These are phyloP conservation scores for Colletotrichum graminicola DNA, from an alignment of 2,329 filamentous ascomycete genomes.

Conservation along the genomic window DNA sequence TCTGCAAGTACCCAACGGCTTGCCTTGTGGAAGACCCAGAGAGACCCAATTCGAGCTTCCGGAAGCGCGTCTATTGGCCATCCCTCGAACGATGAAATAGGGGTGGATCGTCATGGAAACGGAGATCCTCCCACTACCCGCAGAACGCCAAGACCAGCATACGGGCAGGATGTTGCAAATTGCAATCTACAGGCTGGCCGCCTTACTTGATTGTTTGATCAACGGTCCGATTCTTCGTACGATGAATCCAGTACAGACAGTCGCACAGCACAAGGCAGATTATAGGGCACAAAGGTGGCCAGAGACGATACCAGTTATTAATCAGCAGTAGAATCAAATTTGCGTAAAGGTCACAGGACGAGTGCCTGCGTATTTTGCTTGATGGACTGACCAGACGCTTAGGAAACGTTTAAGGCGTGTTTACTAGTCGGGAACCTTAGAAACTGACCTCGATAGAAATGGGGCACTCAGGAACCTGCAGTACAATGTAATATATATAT, in stretches of 20 bases:
- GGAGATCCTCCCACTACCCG: slow-evolving; percentile 31
- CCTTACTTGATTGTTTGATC: not conserved
- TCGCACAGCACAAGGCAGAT: too few species aligned
- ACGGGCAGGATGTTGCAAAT: not conserved
- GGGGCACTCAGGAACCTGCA: not conserved
- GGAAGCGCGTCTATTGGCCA: slow-evolving; percentile 2
- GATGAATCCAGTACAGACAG: too few species aligned
- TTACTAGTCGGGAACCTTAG: not conserved
- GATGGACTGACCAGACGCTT: too few species aligned
- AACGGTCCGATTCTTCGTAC: not conserved
- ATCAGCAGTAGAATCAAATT: not conserved
- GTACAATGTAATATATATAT: not conserved
- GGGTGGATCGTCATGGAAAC: slow-evolving; percentile 34
- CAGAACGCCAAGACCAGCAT: slow-evolving; percentile 12
- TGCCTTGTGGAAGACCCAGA: not conserved
- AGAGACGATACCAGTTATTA: not conserved
- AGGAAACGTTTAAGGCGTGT: not conserved
- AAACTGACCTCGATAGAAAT: not conserved
- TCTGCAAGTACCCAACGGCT: slow-evolving; percentile 22
- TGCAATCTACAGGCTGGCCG: not conserved
- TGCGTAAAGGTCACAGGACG: too few species aligned
- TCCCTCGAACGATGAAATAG: slow-evolving; percentile 8
- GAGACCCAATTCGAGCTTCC: slow-evolving; percentile 1
- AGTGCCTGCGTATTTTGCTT: not conserved
- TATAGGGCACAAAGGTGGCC: not conserved